Conservation (phyloP, 371 early-diverging fungal genomes). For the Syncephalis fuscata region DNA sequence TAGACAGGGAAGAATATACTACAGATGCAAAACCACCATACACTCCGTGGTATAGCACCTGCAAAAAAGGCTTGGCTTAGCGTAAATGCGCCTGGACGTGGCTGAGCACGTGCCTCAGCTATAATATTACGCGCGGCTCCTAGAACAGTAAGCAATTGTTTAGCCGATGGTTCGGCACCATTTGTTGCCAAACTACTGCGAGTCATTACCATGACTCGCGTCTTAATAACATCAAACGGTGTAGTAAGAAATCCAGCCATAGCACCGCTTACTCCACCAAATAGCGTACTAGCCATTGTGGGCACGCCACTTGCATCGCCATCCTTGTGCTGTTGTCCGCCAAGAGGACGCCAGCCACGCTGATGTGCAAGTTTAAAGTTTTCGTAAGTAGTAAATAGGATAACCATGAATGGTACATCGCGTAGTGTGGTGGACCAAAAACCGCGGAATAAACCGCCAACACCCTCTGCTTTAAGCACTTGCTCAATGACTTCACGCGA, state of each 20-base stretch:
- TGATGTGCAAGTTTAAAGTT: conserved; percentile 58
- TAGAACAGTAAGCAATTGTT: too few relatives aligned
- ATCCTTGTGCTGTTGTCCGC: conserved; percentile 16
- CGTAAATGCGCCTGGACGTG: too few relatives aligned
- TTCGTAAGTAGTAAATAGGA: conserved; percentile 64
- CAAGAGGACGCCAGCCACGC: conserved; percentile 14
- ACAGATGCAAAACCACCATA: conserved; percentile 71
- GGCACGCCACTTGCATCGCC: conserved; percentile 39
- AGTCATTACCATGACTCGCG: conserved; percentile 52
- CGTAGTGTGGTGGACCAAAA: conserved; percentile 59
- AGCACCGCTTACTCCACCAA: conserved; percentile 62
- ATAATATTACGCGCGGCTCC: conserved; percentile 10
- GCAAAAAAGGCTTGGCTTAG: conserved; percentile 28
- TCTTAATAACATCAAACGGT: conserved; percentile 69
- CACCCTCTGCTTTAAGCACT: conserved; percentile 44
- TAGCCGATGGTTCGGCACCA: too few relatives aligned
- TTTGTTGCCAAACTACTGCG: conserved; percentile 4
- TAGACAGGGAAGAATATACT: conserved; percentile 64
- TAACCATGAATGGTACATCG: conserved; percentile 72
- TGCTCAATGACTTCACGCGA: conserved; percentile 30
- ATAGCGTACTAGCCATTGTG: conserved; percentile 42
- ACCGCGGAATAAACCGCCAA: conserved; percentile 53
- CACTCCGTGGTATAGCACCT: conserved; percentile 40
- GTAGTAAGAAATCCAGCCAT: conserved; percentile 68
- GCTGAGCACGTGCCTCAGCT: conserved; percentile 5